Conservation (phyloP, 208 protist genomes). For the Trypanosomatidae sp. region DNA sequence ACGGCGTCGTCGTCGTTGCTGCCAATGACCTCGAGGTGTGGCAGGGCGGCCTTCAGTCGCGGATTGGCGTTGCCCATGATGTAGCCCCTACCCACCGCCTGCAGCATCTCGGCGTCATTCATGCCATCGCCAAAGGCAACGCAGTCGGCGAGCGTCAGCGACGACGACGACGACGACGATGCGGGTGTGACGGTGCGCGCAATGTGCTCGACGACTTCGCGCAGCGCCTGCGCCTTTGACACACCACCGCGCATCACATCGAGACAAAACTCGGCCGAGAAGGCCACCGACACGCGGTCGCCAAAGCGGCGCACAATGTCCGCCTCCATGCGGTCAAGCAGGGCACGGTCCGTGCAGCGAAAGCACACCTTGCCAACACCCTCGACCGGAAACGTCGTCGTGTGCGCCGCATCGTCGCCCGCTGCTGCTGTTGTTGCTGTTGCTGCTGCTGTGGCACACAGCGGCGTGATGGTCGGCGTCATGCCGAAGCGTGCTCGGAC, state of each 20-base stretch:
- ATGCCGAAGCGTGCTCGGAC: slow-evolving; percentile 49
- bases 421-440: slow-evolving; percentile 7
- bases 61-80: slow-evolving; percentile 34
- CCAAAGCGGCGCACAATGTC: slow-evolving; percentile 19
- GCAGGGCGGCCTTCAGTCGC: slow-evolving; percentile 24
- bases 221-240: slow-evolving; percentile 41
- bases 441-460: slow-evolving; percentile 9
- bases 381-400: slow-evolving; percentile 25
- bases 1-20: slow-evolving; percentile 31
- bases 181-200: background rate
- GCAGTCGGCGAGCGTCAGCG: slow-evolving; percentile 9
- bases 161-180: background rate
- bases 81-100: slow-evolving; percentile 17
- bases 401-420: slow-evolving; percentile 23
- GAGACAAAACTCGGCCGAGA: slow-evolving; percentile 40
- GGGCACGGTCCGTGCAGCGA: slow-evolving; percentile 15
- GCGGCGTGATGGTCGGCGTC: slow-evolving; percentile 19
- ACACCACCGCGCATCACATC: slow-evolving; percentile 40
- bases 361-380: slow-evolving; percentile 61
- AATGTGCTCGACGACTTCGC: slow-evolving; percentile 11
- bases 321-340: slow-evolving; percentile 23
- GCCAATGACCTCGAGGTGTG: slow-evolving; percentile 14
- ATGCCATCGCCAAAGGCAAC: slow-evolving; percentile 51
- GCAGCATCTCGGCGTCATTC: slow-evolving; percentile 46
- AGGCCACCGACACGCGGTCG: slow-evolving; percentile 21